Conservation (phyloP, 2,329 filamentous ascomycete species). For the Fusarium sp. region DNA sequence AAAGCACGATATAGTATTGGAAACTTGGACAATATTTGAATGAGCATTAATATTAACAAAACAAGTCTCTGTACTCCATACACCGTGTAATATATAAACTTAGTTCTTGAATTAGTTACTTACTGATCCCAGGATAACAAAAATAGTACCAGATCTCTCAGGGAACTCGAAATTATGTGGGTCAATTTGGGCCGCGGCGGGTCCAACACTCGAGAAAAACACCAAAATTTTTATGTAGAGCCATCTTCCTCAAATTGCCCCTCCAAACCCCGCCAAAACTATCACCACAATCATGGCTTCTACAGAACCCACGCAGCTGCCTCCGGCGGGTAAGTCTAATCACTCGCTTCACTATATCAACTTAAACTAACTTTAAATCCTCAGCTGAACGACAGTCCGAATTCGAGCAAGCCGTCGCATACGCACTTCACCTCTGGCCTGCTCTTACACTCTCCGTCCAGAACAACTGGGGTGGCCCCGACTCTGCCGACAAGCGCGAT, state of each 20-base stretch:
- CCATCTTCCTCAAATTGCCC: conserved; percentile 40
- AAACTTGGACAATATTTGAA: background rate
- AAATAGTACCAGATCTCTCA: background rate
- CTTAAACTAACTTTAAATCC: conserved; percentile 9
- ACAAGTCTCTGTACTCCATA: background rate
- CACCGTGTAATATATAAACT: background rate
- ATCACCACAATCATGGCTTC: conserved; percentile 46
- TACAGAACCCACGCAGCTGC: conserved; percentile 46
- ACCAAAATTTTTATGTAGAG: conserved; percentile 46
- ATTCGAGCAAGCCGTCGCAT: conserved; percentile 89
- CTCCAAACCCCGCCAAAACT: conserved; percentile 47
- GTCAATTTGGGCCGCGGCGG: background rate
- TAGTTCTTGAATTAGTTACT: background rate
- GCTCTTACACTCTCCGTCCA: conserved; percentile 87
- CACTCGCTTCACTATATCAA: background rate
- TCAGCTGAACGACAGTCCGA: conserved; percentile 68
- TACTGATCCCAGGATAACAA: background rate
- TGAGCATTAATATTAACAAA: background rate
- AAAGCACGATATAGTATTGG: conserved; percentile 3
- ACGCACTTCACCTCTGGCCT: conserved; percentile 87
- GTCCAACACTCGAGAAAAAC: conserved; percentile 33
- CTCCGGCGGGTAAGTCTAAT: conserved; percentile 45
- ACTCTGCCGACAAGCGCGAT: conserved; percentile 88
- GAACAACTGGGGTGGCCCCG: conserved; percentile 87
- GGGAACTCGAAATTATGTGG: conserved; percentile 9